Conservation (phyloP, 1,284 basidiomycete species). For the Irpex lacteus region DNA sequence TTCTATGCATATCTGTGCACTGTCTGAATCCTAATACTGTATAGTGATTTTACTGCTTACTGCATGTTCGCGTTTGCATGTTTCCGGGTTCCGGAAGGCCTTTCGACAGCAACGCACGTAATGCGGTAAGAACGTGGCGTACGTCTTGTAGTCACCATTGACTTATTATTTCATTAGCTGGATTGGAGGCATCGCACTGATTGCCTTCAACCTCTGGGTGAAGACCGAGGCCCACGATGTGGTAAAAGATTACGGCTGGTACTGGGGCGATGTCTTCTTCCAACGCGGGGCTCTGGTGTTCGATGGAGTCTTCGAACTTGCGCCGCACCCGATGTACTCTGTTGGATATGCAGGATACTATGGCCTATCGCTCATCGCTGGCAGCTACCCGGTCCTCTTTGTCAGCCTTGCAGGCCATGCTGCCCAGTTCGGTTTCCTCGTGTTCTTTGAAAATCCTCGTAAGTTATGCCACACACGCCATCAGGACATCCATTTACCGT, state of each 20-base stretch:
- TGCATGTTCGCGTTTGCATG: constrained; percentile 94
- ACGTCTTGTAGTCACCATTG: background rate
- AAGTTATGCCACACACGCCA: constrained; percentile 29
- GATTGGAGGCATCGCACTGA: constrained; percentile 81
- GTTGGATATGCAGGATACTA: constrained; percentile 98
- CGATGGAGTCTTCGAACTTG: constrained; percentile 95
- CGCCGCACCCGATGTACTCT: constrained; percentile 92
- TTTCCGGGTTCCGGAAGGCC: constrained; percentile 78
- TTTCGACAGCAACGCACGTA: constrained; percentile 73
- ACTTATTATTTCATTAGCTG: constrained; percentile 50
- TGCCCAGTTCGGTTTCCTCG: constrained; percentile 92
- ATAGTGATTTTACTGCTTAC: constrained; percentile 92
- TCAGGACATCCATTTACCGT: background rate
- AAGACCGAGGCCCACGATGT: constrained; percentile 97
- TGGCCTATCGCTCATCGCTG: constrained; percentile 86
- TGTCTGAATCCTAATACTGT: constrained; percentile 9
- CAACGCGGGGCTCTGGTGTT: constrained; percentile 89
- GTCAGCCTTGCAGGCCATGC: constrained; percentile 92
- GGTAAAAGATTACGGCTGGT: constrained; percentile 93
- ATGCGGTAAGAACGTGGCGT: constrained; percentile 51
- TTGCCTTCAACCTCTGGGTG: constrained; percentile 97
- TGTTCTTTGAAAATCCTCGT: constrained; percentile 99
- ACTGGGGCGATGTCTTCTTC: constrained; percentile 99
- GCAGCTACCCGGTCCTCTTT: constrained; percentile 90
- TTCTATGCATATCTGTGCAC: constrained; percentile 4